Conservation (phyloP, 169 alveolate species). For the Plasmodium coatneyi region DNA sequence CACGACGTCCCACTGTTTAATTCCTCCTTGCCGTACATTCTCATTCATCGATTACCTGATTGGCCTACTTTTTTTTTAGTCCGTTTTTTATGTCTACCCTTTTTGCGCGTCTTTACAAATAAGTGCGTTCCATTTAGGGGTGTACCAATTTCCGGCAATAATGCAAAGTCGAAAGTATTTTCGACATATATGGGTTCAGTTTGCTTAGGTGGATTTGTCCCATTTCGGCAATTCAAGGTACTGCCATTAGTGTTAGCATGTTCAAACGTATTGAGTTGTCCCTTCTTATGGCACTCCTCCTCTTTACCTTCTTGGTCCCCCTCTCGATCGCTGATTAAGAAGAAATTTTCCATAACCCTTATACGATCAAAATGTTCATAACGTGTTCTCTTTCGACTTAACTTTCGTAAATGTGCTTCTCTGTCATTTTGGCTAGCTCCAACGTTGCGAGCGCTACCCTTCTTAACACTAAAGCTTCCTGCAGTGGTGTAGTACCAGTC, state of each 20-base stretch:
- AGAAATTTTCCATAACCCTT: constrained; percentile 7
- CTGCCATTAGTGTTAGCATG: not conserved
- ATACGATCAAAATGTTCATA: constrained; percentile 6
- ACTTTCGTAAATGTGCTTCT: not conserved
- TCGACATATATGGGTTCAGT: constrained; percentile 6
- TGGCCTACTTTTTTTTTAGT: not conserved
- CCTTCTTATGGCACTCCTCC: not conserved
- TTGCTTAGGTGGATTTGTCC: not conserved
- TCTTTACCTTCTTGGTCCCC: not conserved
- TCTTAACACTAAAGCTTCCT: not conserved
- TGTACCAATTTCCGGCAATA: not conserved
- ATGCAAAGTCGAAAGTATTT: constrained; percentile 25
- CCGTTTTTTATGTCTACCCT: not conserved
- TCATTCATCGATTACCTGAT: not conserved
- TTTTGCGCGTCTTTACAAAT: not conserved
- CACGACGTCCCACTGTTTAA: not conserved
- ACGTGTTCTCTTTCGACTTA: not conserved
- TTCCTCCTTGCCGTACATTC: not conserved
- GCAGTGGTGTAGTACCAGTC: constrained; percentile 39
- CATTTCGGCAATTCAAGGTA: not conserved
- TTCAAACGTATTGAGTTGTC: not conserved
- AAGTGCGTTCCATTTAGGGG: not conserved
- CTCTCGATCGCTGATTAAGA: not conserved
- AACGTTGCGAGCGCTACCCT: not conserved
- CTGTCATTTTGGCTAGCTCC: not conserved